Evolutionary conservation across 2,329 filamentous ascomycete species (phyloP).

Genomic region (Monilinia polystroma): DNA sequence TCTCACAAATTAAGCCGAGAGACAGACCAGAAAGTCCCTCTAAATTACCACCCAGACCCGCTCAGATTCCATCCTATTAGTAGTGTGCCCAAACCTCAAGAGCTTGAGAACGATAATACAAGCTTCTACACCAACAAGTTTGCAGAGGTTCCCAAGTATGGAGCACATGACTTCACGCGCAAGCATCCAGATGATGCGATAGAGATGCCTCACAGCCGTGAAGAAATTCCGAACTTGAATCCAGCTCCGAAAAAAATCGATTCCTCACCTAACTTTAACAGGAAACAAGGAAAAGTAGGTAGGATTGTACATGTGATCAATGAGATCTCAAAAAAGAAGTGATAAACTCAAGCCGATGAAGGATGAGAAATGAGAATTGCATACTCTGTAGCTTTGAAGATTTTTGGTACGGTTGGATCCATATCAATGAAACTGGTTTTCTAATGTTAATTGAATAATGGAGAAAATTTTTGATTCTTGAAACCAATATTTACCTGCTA

Average conservation of each 20-base stretch:
- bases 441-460: background rate
- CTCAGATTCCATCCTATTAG: background rate
- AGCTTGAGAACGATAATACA: background rate
- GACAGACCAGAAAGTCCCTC: background rate
- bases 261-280: background rate
- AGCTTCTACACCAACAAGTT: background rate
- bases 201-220: background rate
- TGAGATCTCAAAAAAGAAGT: background rate
- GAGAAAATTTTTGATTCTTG: too few relatives aligned
- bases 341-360: background rate
- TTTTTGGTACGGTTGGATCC: background rate
- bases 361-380: background rate
- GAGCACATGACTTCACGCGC: slow-evolving; percentile 5
- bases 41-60: background rate
- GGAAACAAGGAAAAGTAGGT: background rate
- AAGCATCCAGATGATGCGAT: background rate
- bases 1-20: background rate
- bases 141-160: background rate
- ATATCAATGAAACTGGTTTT: background rate
- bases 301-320: background rate
- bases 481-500: background rate
- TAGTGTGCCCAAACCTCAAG: background rate
- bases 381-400: too few relatives aligned
- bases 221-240: background rate
- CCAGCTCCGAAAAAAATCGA: background rate